phyloP scores from a whole-genome alignment of 2,329 filamentous ascomycete genomes.

The Dichotomopilus funicola region DNA sequence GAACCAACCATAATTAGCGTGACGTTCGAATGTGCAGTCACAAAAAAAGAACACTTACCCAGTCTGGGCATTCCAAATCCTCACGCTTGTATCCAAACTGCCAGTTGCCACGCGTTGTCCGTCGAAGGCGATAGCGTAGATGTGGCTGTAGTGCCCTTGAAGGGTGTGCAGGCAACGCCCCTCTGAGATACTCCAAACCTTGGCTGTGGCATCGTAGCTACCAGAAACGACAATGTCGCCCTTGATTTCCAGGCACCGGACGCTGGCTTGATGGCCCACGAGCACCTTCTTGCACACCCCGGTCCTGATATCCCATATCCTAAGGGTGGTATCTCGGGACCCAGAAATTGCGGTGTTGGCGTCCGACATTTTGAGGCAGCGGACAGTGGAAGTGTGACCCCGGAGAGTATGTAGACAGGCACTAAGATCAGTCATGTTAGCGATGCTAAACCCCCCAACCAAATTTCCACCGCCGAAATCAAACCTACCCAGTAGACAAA shows the following conservation, averaged over 20 bases:
- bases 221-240: constrained; percentile 97
- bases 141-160: constrained; percentile 94
- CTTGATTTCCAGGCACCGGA: constrained; percentile 90
- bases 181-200: constrained; percentile 96
- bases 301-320: constrained; percentile 89
- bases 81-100: constrained; percentile 90
- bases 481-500: constrained; percentile 74
- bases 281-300: constrained; percentile 87
- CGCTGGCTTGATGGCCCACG: constrained; percentile 90
- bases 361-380: constrained; percentile 97
- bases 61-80: constrained; percentile 89
- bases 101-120: constrained; percentile 89
- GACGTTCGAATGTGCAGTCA: not conserved
- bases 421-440: constrained; percentile 35
- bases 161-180: constrained; percentile 86
- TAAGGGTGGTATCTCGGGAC: constrained; percentile 86
- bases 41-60: constrained; percentile 50
- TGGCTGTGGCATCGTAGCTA: constrained; percentile 93
- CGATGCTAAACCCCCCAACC: constrained; percentile 27
- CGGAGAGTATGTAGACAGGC: constrained; percentile 74
- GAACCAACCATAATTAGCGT: constrained; percentile 25
- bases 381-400: constrained; percentile 92
- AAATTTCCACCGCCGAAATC: not conserved
- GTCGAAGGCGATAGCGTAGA: constrained; percentile 97
- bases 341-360: constrained; percentile 91